Evolutionary conservation across 352 stramenopile genomes (phyloP), one percentile per base, ranked within the genome.

Genomic region (Phytopythium chamaehyphon): DNA sequence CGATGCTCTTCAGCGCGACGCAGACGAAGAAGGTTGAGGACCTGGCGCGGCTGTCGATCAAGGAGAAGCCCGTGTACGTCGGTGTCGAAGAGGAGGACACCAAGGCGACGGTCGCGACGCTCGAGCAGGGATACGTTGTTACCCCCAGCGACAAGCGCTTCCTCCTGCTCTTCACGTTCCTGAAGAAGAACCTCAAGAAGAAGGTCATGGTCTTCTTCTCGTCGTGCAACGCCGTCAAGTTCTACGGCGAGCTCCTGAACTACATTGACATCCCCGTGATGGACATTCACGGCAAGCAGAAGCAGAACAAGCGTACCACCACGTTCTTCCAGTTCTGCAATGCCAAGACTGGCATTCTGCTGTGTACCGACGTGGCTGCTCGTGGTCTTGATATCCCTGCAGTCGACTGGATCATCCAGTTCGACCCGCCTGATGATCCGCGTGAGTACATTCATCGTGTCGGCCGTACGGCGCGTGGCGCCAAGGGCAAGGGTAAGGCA

Each of bases 271-370:
- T 99, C 50, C 91, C 95, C 0, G 96, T 99, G 16, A 83, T 99
- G 69, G 96, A 99, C 63, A 99, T 99, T 69, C 97, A 99, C 77
- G 97, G 97, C 48, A 97, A 98, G 54, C 96, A 99, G 69, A 99
- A 99, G 75, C 97, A 99, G 80, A 95, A 98, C 67, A 98, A 98
- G 69, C 85, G 96, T n/a, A 99, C 96, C 19, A 98, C 94, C 4
- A 99, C 96, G 5, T 99, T 99, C 62, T 99, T 99, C 71, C 88
- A 99, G 79, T 99, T 99, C 70, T 98, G 96, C 71, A 98, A 98
- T 55, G 85, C 91, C 51, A 95, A 98, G 54, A 96, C 63, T 16
- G 97, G 96, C n/a, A 98, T 98, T 18, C 63, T 99, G 49, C 76
- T 99, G 2, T 99, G 96, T 90, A 99, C 97, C 6, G 97, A 99